Evolutionary conservation across 805 yeast genomes (phyloP), one percentile per base, ranked within the genome.

Genomic region (Kodamaea kaohsiungensis): DNA sequence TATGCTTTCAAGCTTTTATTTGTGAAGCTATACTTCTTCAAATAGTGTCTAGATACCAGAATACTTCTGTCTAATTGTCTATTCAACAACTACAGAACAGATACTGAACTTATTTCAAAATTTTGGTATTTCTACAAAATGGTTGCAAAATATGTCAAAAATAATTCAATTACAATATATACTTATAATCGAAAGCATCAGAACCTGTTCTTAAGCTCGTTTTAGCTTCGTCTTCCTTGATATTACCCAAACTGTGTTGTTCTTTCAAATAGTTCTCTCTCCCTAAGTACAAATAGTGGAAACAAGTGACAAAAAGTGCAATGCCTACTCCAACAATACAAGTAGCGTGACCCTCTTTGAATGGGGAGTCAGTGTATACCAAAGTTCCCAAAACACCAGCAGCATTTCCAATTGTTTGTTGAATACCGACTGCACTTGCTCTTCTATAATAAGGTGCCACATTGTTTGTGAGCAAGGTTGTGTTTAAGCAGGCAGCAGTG

Each of bases 371-470:
- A 6, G 43, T 37, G 35, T 48, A 48, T 4, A 48, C 43, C 43
- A 48, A 37, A 18, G 43, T 48, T 12, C 43, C 50, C 30, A 48
- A 37, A 19, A 48, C 19, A 33, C 50, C 50, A n/a, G 50, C 50
- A 2, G 43, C 27, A 48, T 48, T 48, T 15, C 42, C 50, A 8
- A 37, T 42, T 10, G 50, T 37, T 16, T 48, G 50, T 35, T 48
- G 50, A 7, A 48, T 37, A 5, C 50, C 50, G 6, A 48, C 43
- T 8, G 50, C 50, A 17, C 50, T 48, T 9, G 50, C 50, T 18
- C 50, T 33, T 48, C 50, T 48, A 17, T 48, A 48, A 30, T 38
- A 48, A 2, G 50, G 50, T 9, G 50, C 50, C 6, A 48, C 43
- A 19, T 48, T 48, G 35, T 48, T 48, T 5, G 50, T 48, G 13